A percentile compares a stretch with the other conserved stretches of the same genome.
Evolutionary conservation across 2,329 filamentous ascomycete genomes (phyloP).

Genomic region (Coniochaeta sp.): DNA sequence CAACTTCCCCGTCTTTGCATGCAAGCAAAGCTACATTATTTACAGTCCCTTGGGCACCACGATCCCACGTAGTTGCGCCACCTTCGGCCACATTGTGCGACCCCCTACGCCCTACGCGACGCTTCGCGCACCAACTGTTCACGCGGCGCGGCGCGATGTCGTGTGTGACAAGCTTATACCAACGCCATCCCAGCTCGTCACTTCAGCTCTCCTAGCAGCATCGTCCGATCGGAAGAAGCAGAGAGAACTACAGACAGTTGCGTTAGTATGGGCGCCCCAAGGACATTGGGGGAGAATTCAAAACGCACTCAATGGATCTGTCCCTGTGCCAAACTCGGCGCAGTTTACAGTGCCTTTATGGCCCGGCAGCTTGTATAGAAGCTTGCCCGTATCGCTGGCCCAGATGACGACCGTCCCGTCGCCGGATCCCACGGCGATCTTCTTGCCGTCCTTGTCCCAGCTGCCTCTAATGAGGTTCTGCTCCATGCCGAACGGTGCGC

Average conservation of each 20-base stretch:
- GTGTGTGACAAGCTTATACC: background rate
- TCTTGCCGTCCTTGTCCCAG: slow-evolving; percentile 83
- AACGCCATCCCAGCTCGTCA: slow-evolving; percentile 27
- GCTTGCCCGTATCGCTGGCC: slow-evolving; percentile 81
- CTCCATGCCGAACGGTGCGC: slow-evolving; percentile 79
- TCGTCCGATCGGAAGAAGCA: slow-evolving; percentile 79
- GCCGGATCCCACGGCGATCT: slow-evolving; percentile 80
- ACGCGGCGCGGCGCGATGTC: background rate
- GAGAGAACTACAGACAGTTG: slow-evolving; percentile 62
- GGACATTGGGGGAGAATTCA: slow-evolving; percentile 1
- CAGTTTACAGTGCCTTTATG: slow-evolving; percentile 95
- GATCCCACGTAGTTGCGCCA: background rate
- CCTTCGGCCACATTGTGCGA: background rate
- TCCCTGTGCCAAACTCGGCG: slow-evolving; percentile 78
- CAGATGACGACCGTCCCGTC: slow-evolving; percentile 89
- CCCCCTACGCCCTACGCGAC: background rate
- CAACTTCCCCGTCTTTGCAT: background rate
- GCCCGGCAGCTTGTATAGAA: slow-evolving; percentile 89
- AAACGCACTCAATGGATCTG: slow-evolving; percentile 85
- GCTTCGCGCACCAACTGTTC: background rate
- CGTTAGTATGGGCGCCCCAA: slow-evolving; percentile 22
- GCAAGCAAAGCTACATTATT: background rate
- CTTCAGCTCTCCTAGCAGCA: slow-evolving; percentile 77
- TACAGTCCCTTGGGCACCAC: background rate
- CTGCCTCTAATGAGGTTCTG: slow-evolving; percentile 87